Conservation (phyloP, 306 rosid genomes). For the Lotus japonicus region DNA sequence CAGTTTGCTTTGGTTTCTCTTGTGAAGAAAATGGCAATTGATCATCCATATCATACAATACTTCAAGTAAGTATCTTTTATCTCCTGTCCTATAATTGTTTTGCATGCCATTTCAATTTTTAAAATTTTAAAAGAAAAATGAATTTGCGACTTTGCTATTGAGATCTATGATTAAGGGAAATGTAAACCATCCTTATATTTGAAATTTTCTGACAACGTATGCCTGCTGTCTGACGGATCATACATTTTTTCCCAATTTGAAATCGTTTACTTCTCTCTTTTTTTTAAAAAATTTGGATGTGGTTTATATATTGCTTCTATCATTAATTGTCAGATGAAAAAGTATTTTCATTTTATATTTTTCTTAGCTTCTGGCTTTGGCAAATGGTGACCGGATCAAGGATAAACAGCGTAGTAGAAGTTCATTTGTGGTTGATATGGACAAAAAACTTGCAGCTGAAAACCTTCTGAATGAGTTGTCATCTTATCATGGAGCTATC, state of each 20-base stretch:
- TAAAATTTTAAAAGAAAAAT: neutral
- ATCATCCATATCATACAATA: constrained; percentile 94
- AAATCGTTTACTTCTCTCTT: neutral
- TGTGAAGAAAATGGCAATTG: constrained; percentile 90
- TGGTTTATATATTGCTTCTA: constrained; percentile 11
- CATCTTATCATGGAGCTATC: constrained; percentile 61
- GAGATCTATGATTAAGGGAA: neutral
- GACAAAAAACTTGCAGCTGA: constrained; percentile 95
- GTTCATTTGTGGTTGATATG: constrained; percentile 88
- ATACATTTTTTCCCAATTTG: neutral
- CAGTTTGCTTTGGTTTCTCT: constrained; percentile 93
- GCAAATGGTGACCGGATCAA: constrained; percentile 93
- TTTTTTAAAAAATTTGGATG: neutral
- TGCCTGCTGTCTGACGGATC: too few species aligned
- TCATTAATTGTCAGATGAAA: neutral
- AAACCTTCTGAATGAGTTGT: constrained; percentile 63
- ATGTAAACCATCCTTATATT: neutral
- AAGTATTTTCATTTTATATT: neutral
- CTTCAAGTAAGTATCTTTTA: constrained; percentile 57
- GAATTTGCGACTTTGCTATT: neutral
- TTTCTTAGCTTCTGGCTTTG: constrained; percentile 67
- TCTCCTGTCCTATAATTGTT: neutral
- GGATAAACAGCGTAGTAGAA: constrained; percentile 79
- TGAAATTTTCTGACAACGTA: neutral
- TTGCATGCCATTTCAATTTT: neutral